phyloP scores from a whole-genome alignment of 495 filamentous ascomycete species.

The Ramalina peruviana region DNA sequence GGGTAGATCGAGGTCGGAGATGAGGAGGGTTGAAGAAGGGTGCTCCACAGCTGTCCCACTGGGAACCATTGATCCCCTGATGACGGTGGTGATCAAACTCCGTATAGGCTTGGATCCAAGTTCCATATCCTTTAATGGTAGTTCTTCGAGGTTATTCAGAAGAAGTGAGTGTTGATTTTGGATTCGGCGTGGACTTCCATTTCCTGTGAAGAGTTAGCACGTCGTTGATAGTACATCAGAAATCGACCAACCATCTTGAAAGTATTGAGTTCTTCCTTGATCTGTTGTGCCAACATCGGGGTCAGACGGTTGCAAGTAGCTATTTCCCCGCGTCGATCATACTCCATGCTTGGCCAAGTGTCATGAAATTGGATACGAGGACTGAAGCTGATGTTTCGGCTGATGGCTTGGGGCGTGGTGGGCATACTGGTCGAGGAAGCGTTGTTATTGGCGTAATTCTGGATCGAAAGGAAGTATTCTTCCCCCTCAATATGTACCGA shows the following conservation, averaged over 20 bases:
- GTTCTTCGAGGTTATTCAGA: conserved; percentile 34
- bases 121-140: too few species aligned
- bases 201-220: conserved; percentile 46
- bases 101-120: too few species aligned
- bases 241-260: conserved; percentile 84
- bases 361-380: conserved; percentile 91
- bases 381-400: conserved; percentile 77
- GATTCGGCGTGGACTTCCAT: conserved; percentile 99
- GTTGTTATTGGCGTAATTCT: conserved; percentile 38
- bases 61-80: too few species aligned
- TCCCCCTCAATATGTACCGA: conserved; percentile 63
- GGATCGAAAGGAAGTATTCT: conserved; percentile 71
- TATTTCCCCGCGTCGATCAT: conserved; percentile 90
- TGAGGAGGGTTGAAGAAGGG: too few species aligned
- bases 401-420: conserved; percentile 48
- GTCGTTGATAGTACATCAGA: conserved; percentile 16
- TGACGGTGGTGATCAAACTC: too few species aligned
- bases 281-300: conserved; percentile 94
- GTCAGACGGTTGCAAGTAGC: conserved; percentile 97
- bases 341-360: conserved; percentile 89
- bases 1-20: too few species aligned
- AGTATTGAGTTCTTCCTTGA: conserved; percentile 97
- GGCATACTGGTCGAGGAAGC: conserved; percentile 62
- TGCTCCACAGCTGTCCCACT: too few species aligned
- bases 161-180: conserved; percentile 99